These are phyloP conservation scores for Cladophialophora immunda DNA, from an alignment of 2,329 filamentous ascomycete species.

Conservation along the genomic window DNA sequence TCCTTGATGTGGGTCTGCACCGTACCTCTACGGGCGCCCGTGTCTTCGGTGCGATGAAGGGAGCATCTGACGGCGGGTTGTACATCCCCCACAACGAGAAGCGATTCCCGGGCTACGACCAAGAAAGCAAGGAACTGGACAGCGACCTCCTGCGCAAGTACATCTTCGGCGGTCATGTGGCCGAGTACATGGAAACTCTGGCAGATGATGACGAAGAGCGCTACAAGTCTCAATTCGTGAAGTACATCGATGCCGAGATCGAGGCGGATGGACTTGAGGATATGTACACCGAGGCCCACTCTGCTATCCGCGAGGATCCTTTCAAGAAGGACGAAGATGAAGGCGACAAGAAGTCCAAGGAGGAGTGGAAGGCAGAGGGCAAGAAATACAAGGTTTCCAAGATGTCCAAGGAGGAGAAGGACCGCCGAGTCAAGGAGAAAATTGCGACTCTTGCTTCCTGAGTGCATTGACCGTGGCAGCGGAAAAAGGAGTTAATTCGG, in stretches of 20 bases:
- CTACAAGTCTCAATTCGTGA: constrained; percentile 96
- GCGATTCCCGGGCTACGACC: constrained; percentile 98
- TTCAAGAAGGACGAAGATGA: constrained; percentile 86
- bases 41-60: constrained; percentile 99
- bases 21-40: constrained; percentile 98
- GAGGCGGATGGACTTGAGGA: constrained; percentile 98
- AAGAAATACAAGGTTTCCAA: constrained; percentile 84
- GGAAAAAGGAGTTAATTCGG: not conserved
- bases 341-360: constrained; percentile 92
- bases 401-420: constrained; percentile 83
- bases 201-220: constrained; percentile 99
- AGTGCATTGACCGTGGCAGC: constrained; percentile 32
- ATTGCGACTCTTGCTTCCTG: constrained; percentile 76
- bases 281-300: constrained; percentile 92
- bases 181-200: constrained; percentile 99
- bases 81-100: constrained; percentile 98
- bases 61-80: constrained; percentile 97
- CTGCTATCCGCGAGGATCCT: constrained; percentile 95
- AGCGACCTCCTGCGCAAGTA: constrained; percentile 97
- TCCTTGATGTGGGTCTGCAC: constrained; percentile 96
- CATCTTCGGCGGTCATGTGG: constrained; percentile 98
- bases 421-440: constrained; percentile 84
- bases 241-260: constrained; percentile 96
- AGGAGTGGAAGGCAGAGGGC: constrained; percentile 94
- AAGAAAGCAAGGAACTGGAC: constrained; percentile 97